phyloP scores from a whole-genome alignment of 2,329 filamentous ascomycete species.

The Trichoderma gracile region DNA sequence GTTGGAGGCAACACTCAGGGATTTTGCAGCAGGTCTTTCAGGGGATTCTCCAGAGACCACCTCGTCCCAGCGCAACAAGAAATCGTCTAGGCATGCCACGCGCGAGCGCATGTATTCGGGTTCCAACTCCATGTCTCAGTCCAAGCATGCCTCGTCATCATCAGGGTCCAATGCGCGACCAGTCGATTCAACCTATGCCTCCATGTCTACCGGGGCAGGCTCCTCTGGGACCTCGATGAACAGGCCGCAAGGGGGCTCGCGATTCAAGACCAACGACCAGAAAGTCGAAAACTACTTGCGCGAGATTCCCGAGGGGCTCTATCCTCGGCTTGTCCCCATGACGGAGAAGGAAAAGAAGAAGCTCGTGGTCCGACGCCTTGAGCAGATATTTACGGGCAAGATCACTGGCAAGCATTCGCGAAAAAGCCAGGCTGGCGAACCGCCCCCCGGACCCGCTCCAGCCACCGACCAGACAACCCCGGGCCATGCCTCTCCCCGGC shows the following conservation, averaged over 20 bases:
- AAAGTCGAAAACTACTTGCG: conserved; percentile 70
- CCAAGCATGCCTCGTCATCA: conserved; percentile 54
- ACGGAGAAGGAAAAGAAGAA: conserved; percentile 75
- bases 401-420: conserved; percentile 45
- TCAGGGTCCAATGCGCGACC: conserved; percentile 56
- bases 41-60: conserved; percentile 50
- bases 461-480: conserved; percentile 31
- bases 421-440: conserved; percentile 29
- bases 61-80: conserved; percentile 45
- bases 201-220: conserved; percentile 58
- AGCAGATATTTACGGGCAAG: conserved; percentile 80
- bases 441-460: conserved; percentile 26
- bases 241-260: conserved; percentile 41
- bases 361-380: conserved; percentile 71
- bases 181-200: conserved; percentile 66
- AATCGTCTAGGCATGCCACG: conserved; percentile 39
- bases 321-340: conserved; percentile 63
- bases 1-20: conserved; percentile 69
- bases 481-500: conserved; percentile 35
- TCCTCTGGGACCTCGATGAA: conserved; percentile 46
- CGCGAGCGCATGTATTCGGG: conserved; percentile 45
- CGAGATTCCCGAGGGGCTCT: conserved; percentile 69
- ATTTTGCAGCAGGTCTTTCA: conserved; percentile 64
- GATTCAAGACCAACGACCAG: conserved; percentile 50
- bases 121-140: conserved; percentile 46